phyloP scores from a whole-genome alignment of 352 stramenopile species.

The Bremia lactucae region DNA sequence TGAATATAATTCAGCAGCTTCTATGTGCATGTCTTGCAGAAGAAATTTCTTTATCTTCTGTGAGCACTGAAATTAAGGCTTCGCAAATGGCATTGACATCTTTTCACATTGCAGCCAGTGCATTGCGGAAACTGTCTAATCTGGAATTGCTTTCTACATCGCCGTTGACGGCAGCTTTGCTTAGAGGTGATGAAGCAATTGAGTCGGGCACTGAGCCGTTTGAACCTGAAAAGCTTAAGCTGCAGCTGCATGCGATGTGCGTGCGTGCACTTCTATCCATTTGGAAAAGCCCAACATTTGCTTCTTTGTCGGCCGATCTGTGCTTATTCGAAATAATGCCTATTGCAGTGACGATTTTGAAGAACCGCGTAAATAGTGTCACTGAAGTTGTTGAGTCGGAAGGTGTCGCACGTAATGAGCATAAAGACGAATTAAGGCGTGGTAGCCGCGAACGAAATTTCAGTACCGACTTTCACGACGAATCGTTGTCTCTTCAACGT shows the following conservation, averaged over 20 bases:
- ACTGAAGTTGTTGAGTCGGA: constrained; percentile 17
- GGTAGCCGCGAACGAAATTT: constrained; percentile 21
- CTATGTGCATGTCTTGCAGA: constrained; percentile 20
- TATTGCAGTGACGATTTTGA: constrained; percentile 62
- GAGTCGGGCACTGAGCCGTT: constrained; percentile 25
- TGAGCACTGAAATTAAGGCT: constrained; percentile 1
- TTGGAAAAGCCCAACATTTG: constrained; percentile 49
- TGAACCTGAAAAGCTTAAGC: constrained; percentile 36
- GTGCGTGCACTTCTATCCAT: constrained; percentile 41
- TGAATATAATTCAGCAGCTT: constrained; percentile 40
- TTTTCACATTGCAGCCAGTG: constrained; percentile 49
- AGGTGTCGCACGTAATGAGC: constrained; percentile 23
- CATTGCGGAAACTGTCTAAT: constrained; percentile 58
- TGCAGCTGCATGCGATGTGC: constrained; percentile 55
- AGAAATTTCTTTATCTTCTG: constrained; percentile 2
- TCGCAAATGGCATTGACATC: constrained; percentile 58
- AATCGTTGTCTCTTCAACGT: constrained; percentile 31
- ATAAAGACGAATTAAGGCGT: constrained; percentile 27
- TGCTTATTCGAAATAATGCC: constrained; percentile 56
- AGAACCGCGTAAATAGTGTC: constrained; percentile 52
- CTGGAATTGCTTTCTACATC: constrained; percentile 52
- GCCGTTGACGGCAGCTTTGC: constrained; percentile 48
- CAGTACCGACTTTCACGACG: constrained; percentile 26
- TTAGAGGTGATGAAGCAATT: constrained; percentile 38
- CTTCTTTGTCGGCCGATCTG: constrained; percentile 28